Percentiles rank a stretch among this genome's conserved stretches.
These are phyloP conservation scores for Dactylellina leptospora DNA, from an alignment of 2,329 filamentous ascomycete genomes.

Conservation along the genomic window DNA sequence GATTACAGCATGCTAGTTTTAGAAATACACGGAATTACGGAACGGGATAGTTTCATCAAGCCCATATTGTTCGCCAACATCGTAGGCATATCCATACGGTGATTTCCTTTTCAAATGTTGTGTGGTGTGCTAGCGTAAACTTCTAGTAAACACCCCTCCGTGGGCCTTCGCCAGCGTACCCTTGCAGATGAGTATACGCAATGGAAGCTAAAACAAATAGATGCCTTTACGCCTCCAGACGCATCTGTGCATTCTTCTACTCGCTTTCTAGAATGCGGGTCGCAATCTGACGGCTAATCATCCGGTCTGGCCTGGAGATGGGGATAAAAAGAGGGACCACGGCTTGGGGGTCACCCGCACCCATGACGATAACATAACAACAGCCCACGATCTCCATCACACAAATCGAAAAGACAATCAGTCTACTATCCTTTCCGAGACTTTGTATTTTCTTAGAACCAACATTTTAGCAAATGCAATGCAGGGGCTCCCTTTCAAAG, in stretches of 20 bases:
- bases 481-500: constrained; percentile 41
- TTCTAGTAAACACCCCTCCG: neutral
- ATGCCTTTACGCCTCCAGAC: neutral
- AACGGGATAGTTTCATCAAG: constrained; percentile 40
- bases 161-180: neutral
- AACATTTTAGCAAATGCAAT: constrained; percentile 20
- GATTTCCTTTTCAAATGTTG: no score
- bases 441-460: constrained; percentile 4
- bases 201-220: constrained; percentile 26
- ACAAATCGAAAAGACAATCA: constrained; percentile 18
- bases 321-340: constrained; percentile 10
- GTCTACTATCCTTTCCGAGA: constrained; percentile 24
- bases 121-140: neutral
- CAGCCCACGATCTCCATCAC: constrained; percentile 9
- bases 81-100: constrained; percentile 11
- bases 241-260: constrained; percentile 33
- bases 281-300: constrained; percentile 49
- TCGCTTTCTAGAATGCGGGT: constrained; percentile 45
- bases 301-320: constrained; percentile 21
- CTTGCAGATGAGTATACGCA: constrained; percentile 34
- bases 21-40: constrained; percentile 43
- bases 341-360: constrained; percentile 34
- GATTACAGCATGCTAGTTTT: constrained; percentile 22
- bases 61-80: constrained; percentile 16
- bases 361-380: no score